Base-by-base conservation (phyloP, 169 alveolate genomes). In the Toxoplasma gondii region DNA sequence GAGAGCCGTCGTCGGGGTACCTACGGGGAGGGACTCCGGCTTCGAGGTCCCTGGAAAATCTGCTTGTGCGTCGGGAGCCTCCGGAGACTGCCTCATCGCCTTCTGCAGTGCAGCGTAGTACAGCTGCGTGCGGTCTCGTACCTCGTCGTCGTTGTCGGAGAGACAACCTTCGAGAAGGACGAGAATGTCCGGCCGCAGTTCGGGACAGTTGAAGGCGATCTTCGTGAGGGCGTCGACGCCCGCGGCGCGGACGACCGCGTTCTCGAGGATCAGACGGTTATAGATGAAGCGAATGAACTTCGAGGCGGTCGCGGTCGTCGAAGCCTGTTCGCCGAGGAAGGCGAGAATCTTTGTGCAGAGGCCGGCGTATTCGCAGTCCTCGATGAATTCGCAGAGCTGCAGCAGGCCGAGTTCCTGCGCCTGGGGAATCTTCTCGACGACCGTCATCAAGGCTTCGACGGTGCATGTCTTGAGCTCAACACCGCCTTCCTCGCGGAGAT, bases 301-400 rank as follows among this genome's bases (percentile, higher is more conserved):
- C 38, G 99, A 96, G 39, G 99, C 99, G 64, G 98, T 96, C 70
- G 96, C 88, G 5, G 99, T 96, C 88, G 97, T 96, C 19, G 99
- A 99, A 0, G 91, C 94, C 74, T 94, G 92, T 69, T 95, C 96
- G 4, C 96, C 97, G 36, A 96, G 93, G 54, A 96, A 94, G 0
- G 96, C 94, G 43, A 94, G 86, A 67, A 96, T 88, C 38, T 91
- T 74, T n/a, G 97, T 96, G 96, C 98, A 98, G 24, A 99, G 95
- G 69, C 97, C 97, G 39, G 99, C 98, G 96, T 98, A 98, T 93
- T 98, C 99, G 93, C 99, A 99, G 96, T 99, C 99, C 96, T 99
- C 99, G 49, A 99, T 99, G 94, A 98, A 98, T 96, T 99, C 99
- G 91, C 99, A 99, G 54, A 98, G 97, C 94, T 98, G 98, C 31